These are phyloP conservation scores for Groenewaldozyma sp. DNA, from an alignment of 1,139 yeast species.

Conservation along the genomic window DNA sequence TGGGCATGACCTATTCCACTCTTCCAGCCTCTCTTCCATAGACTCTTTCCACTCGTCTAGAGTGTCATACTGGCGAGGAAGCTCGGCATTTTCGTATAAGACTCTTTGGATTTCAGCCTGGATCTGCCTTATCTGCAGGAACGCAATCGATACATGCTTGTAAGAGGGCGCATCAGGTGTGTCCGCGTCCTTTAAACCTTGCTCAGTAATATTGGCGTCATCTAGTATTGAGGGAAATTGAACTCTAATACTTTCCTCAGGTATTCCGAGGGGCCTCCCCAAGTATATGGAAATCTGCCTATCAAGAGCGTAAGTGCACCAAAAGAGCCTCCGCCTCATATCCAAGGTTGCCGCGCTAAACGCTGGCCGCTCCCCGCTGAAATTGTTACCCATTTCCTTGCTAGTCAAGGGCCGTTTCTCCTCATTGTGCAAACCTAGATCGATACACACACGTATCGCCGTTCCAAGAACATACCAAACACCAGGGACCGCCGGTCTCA, in stretches of 20 bases:
- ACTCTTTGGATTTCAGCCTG: slow-evolving; percentile 73
- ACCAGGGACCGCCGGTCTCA: slow-evolving; percentile 55
- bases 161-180: slow-evolving; percentile 42
- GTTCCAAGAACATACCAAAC: slow-evolving; percentile 89
- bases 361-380: slow-evolving; percentile 6
- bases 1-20: slow-evolving; percentile 56
- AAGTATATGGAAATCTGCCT: slow-evolving; percentile 66
- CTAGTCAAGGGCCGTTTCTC: slow-evolving; percentile 9
- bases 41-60: slow-evolving; percentile 52
- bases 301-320: slow-evolving; percentile 85
- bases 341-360: slow-evolving; percentile 52
- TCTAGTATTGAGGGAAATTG: slow-evolving; percentile 67
- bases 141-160: slow-evolving; percentile 54
- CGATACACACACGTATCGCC: slow-evolving; percentile 71
- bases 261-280: slow-evolving; percentile 66
- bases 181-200: slow-evolving; percentile 8
- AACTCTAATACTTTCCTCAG: slow-evolving; percentile 55
- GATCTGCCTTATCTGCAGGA: slow-evolving; percentile 58
- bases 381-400: slow-evolving; percentile 1
- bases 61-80: slow-evolving; percentile 54
- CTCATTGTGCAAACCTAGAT: slow-evolving; percentile 70
- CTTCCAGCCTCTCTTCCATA: slow-evolving; percentile 43
- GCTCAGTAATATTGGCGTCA: slow-evolving; percentile 45
- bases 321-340: slow-evolving; percentile 66
- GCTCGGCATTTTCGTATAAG: slow-evolving; percentile 57